These are phyloP conservation scores for Rhododendron ferrugineum DNA, from an alignment of 148 eudicot genomes.

Conservation along the genomic window DNA sequence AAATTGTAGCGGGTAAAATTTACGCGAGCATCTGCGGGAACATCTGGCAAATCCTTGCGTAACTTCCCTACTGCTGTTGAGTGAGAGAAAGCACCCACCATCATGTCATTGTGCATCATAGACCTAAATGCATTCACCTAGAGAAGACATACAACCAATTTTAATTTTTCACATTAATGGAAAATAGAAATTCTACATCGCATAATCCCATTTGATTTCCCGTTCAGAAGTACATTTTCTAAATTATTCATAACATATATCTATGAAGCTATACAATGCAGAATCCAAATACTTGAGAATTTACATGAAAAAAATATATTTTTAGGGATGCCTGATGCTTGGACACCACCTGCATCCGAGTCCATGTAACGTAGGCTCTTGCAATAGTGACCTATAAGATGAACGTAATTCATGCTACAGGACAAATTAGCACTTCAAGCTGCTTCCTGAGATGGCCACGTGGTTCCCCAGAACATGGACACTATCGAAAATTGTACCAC, in stretches of 20 bases:
- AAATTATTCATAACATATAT: background rate
- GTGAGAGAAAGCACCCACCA: conserved; percentile 98
- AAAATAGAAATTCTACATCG: background rate
- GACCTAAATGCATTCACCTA: conserved; percentile 92
- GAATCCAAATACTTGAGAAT: background rate
- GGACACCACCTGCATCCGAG: background rate
- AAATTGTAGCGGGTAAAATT: conserved; percentile 63
- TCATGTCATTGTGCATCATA: conserved; percentile 88
- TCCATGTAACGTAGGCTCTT: background rate
- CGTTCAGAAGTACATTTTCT: background rate
- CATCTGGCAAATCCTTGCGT: conserved; percentile 77
- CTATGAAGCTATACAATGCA: background rate
- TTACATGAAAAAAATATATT: too few species aligned
- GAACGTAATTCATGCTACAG: background rate
- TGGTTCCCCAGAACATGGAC: background rate
- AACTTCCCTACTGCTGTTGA: conserved; percentile 96
- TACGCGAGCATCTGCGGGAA: conserved; percentile 70
- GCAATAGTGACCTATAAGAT: background rate
- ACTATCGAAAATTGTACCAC: too few species aligned
- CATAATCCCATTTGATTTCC: background rate
- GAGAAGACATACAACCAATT: conserved; percentile 4
- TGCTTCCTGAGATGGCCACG: background rate
- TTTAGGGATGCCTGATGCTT: background rate
- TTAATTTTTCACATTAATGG: background rate
- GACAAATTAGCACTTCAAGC: background rate